Evolutionary conservation across 2,329 filamentous ascomycete species (phyloP).

Genomic region (Aspergillus flavus): DNA sequence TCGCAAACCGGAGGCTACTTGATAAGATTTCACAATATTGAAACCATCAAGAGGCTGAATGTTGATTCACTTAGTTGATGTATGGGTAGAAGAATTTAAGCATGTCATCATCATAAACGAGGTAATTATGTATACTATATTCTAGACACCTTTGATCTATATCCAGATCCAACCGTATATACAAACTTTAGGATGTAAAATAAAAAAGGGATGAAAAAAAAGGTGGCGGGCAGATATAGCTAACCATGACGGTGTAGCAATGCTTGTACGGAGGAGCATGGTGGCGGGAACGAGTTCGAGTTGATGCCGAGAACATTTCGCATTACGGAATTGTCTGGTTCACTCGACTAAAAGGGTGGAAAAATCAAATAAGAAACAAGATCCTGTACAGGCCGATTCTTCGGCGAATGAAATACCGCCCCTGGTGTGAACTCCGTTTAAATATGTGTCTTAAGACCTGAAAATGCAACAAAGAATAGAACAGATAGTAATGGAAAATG

Average conservation of each 20-base stretch:
- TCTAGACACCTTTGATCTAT: conserved; percentile 28
- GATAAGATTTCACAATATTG: not conserved
- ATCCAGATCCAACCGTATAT: conserved; percentile 28
- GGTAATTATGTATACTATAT: conserved; percentile 17
- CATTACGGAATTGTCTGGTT: conserved; percentile 4
- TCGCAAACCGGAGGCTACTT: too few relatives aligned
- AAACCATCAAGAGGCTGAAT: not conserved
- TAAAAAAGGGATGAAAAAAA: not conserved
- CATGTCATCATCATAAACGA: not conserved
- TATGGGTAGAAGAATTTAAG: not conserved
- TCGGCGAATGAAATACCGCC: conserved; percentile 16
- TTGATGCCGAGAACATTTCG: conserved; percentile 9
- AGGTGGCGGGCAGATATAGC: not conserved
- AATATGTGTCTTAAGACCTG: conserved; percentile 11
- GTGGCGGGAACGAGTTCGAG: not conserved
- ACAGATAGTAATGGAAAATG: conserved; percentile 12
- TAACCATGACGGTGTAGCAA: not conserved
- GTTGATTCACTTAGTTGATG: not conserved
- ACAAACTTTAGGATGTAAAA: conserved; percentile 17
- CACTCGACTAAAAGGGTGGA: conserved; percentile 5
- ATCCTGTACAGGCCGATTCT: conserved; percentile 16
- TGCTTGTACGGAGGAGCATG: not conserved
- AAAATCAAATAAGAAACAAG: not conserved
- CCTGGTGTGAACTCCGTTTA: conserved; percentile 21
- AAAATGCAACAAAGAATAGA: conserved; percentile 21